Conservation (phyloP, 495 filamentous ascomycete genomes). For the Neurospora tetraspora region DNA sequence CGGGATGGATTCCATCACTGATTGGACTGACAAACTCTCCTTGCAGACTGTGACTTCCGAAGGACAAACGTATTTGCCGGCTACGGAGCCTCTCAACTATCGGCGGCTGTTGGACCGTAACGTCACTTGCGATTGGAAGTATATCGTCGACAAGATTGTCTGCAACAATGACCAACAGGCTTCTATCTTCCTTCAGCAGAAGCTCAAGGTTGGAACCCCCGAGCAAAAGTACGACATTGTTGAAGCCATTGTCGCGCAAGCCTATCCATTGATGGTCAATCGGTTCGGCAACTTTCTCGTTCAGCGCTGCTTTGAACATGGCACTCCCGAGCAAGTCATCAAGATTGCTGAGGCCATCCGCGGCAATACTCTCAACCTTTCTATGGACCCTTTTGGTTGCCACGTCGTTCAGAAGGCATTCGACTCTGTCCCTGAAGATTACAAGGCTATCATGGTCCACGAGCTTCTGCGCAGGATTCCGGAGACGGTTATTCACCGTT, state of each 20-base stretch:
- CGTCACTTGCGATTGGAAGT: conserved; percentile 97
- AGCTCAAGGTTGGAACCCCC: conserved; percentile 89
- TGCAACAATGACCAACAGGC: conserved; percentile 99
- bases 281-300: conserved; percentile 97
- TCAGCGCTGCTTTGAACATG: conserved; percentile 97
- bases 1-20: neutral
- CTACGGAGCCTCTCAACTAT: conserved; percentile 89
- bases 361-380: conserved; percentile 86
- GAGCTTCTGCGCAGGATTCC: conserved; percentile 92
- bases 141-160: conserved; percentile 98
- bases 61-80: conserved; percentile 71
- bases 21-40: conserved; percentile 5
- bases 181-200: conserved; percentile 97
- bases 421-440: conserved; percentile 91
- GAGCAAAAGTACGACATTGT: conserved; percentile 98
- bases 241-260: conserved; percentile 89
- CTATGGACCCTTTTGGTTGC: conserved; percentile 97
- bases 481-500: conserved; percentile 95
- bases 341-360: conserved; percentile 92
- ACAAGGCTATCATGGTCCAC: conserved; percentile 97
- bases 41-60: conserved; percentile 37
- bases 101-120: conserved; percentile 91
- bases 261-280: conserved; percentile 95
- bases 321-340: conserved; percentile 87
- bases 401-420: conserved; percentile 98